phyloP scores from a whole-genome alignment of 2,329 filamentous ascomycete species.

The Esteya vermicola region DNA sequence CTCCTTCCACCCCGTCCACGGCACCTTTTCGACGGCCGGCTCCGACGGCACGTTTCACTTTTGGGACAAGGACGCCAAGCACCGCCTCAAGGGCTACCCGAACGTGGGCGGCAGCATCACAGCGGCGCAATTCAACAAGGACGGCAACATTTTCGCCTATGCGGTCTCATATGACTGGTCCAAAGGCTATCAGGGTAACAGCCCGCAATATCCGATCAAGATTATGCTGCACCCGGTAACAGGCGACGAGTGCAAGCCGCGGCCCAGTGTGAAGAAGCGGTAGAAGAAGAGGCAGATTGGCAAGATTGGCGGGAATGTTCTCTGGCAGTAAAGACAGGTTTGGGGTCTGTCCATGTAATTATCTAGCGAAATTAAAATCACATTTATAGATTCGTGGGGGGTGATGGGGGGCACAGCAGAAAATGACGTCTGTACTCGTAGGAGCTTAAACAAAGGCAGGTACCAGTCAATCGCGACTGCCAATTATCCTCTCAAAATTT shows the following conservation, averaged over 20 bases:
- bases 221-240: constrained; percentile 71
- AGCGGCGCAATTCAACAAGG: constrained; percentile 79
- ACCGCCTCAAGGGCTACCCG: constrained; percentile 79
- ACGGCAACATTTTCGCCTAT: constrained; percentile 73
- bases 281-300: constrained; percentile 20
- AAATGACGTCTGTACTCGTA: background rate
- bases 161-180: constrained; percentile 96
- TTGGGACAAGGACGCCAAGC: constrained; percentile 88
- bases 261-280: constrained; percentile 45
- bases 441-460: no score
- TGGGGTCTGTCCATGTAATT: no score
- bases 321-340: no score
- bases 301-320: no score
- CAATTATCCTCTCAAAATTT: no score
- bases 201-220: constrained; percentile 57
- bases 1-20: constrained; percentile 90
- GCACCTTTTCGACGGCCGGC: constrained; percentile 95
- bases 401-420: background rate
- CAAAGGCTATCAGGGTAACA: constrained; percentile 86
- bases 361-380: no score
- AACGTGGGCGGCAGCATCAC: constrained; percentile 76
- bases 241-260: constrained; percentile 46
- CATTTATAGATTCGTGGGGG: background rate
- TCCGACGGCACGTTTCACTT: constrained; percentile 94
- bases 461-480: no score